phyloP scores from a whole-genome alignment of 2,329 filamentous ascomycete species.

The Colletotrichum destructivum region DNA sequence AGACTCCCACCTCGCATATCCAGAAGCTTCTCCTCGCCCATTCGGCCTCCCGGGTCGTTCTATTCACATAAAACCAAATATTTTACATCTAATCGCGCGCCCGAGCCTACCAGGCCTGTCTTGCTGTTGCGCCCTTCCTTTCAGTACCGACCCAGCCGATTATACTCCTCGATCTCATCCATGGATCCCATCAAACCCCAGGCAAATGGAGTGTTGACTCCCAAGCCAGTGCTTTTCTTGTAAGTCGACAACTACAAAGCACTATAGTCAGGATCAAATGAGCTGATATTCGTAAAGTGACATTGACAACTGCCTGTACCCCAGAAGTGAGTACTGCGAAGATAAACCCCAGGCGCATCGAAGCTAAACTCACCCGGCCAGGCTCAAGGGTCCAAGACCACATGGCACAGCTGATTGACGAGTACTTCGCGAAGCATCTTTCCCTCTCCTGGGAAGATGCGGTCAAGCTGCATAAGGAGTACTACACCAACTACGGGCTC shows the following conservation, averaged over 20 bases:
- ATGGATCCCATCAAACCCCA: slow-evolving; percentile 42
- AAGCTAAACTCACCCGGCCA: slow-evolving; percentile 48
- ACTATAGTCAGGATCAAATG: not conserved
- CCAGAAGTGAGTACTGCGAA: slow-evolving; percentile 75
- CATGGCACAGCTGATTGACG: slow-evolving; percentile 87
- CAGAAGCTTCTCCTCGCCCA: slow-evolving; percentile 33
- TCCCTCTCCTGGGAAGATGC: slow-evolving; percentile 83
- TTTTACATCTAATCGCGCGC: not conserved
- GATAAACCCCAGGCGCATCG: not conserved
- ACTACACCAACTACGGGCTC: slow-evolving; percentile 97
- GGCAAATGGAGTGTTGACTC: slow-evolving; percentile 52
- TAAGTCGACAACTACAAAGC: slow-evolving; percentile 44
- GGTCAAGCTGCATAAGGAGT: slow-evolving; percentile 87
- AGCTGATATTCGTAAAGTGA: slow-evolving; percentile 72
- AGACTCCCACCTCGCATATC: slow-evolving; percentile 37
- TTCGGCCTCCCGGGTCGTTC: slow-evolving; percentile 15
- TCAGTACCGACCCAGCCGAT: not conserved
- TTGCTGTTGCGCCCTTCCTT: not conserved
- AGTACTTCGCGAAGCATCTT: slow-evolving; percentile 78
- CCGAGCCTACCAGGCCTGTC: not conserved
- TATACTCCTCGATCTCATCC: slow-evolving; percentile 4
- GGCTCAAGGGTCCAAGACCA: slow-evolving; percentile 87
- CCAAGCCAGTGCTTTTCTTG: slow-evolving; percentile 62
- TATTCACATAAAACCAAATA: slow-evolving; percentile 1
- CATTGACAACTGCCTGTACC: slow-evolving; percentile 98